Percentiles rank a stretch among this genome's conserved stretches.
Evolutionary conservation across 148 eudicot genomes (phyloP).

Genomic region (Rhododendron kiyosumense): DNA sequence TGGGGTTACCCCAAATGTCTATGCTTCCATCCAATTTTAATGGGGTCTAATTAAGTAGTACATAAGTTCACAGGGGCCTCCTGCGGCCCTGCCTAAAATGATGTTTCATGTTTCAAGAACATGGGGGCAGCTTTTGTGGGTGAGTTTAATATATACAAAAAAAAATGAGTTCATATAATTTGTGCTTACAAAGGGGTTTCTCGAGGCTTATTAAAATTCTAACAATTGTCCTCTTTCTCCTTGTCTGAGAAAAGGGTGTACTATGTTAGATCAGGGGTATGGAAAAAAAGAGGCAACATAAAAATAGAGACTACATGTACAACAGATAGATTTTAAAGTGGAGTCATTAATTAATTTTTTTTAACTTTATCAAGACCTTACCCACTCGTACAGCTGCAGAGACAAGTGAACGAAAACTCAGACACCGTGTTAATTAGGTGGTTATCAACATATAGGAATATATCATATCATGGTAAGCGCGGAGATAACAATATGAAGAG

Average conservation of each 20-base stretch:
- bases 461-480: background rate
- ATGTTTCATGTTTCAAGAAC: constrained; percentile 12
- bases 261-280: constrained; percentile 1
- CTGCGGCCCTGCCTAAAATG: background rate
- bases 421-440: background rate
- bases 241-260: constrained; percentile 7
- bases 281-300: constrained; percentile 6
- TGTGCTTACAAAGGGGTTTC: background rate
- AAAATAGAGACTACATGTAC: background rate
- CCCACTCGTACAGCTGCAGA: no score
- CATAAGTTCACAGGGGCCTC: background rate
- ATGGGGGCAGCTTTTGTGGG: constrained; percentile 8
- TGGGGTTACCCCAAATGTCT: no score
- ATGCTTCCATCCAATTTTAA: no score
- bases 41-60: no score
- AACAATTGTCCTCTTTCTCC: background rate
- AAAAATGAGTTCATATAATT: background rate
- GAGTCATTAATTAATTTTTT: no score
- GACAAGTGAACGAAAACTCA: background rate
- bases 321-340: no score
- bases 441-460: background rate
- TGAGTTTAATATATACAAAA: background rate
- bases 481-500: background rate
- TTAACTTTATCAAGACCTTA: no score
- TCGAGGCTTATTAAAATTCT: background rate